Conservation (phyloP, 2,329 filamentous ascomycete genomes). For the Leptographium flavum region DNA sequence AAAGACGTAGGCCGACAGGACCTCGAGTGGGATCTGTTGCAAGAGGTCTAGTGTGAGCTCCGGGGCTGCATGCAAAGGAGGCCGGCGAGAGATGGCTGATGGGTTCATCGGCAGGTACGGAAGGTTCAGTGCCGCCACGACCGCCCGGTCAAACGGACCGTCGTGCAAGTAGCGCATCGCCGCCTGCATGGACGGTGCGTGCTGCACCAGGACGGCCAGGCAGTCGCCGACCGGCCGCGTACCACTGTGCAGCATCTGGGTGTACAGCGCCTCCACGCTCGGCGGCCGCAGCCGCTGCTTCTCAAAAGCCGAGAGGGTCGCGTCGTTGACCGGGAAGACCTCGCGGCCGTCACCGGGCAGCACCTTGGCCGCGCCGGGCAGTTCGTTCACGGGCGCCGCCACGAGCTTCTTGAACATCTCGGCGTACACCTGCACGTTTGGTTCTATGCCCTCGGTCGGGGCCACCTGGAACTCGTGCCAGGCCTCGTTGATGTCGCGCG, state of each 20-base stretch:
- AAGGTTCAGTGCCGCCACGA: slow-evolving; percentile 4
- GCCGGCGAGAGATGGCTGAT: neutral
- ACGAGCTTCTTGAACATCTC: slow-evolving; percentile 47
- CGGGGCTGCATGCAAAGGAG: neutral
- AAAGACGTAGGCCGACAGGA: slow-evolving; percentile 36
- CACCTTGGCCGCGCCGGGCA: slow-evolving; percentile 8
- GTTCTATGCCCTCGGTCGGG: slow-evolving; percentile 18
- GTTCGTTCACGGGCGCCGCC: slow-evolving; percentile 16
- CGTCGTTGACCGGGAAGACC: slow-evolving; percentile 36
- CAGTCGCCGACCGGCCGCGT: slow-evolving; percentile 33
- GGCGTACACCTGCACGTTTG: slow-evolving; percentile 33
- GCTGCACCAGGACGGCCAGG: slow-evolving; percentile 39
- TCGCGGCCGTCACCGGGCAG: slow-evolving; percentile 48
- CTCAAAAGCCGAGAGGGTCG: slow-evolving; percentile 50
- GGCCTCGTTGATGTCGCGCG: slow-evolving; percentile 46
- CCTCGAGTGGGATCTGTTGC: slow-evolving; percentile 16
- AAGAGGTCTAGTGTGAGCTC: slow-evolving; percentile 7
- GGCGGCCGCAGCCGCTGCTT: slow-evolving; percentile 49
- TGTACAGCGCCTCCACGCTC: slow-evolving; percentile 40
- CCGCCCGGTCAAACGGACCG: slow-evolving; percentile 18
- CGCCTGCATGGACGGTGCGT: slow-evolving; percentile 31
- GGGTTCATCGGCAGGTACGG: neutral
- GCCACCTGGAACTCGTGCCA: slow-evolving; percentile 36
- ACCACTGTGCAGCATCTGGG: slow-evolving; percentile 36
- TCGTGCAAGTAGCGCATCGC: slow-evolving; percentile 37